Evolutionary conservation across 441 rosid species (phyloP).

Genomic region (Erodium moschatum): DNA sequence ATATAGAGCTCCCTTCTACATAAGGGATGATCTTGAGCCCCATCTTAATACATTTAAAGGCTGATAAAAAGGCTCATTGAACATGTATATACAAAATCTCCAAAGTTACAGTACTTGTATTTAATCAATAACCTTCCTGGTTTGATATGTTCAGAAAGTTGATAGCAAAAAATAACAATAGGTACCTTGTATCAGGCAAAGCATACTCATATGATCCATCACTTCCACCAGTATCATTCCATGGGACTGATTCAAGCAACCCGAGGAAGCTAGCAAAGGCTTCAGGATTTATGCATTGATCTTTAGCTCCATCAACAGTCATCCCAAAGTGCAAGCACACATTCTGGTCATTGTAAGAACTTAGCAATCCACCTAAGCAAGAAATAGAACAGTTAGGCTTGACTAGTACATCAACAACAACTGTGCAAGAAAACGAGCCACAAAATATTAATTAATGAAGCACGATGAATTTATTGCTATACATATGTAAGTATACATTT

Average conservation of each 20-base stretch:
- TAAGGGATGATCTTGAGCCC: too few species aligned
- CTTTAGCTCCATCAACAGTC: conserved; percentile 45
- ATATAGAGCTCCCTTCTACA: too few species aligned
- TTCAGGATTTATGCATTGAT: conserved; percentile 64
- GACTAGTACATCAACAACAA: not conserved
- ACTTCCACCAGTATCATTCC: conserved; percentile 54
- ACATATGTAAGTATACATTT: not conserved
- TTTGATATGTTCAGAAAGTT: conserved; percentile 10
- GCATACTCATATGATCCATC: conserved; percentile 47
- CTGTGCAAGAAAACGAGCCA: not conserved
- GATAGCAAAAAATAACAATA: conserved; percentile 16
- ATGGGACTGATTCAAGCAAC: conserved; percentile 79
- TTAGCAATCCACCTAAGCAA: conserved; percentile 40
- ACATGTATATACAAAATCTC: not conserved
- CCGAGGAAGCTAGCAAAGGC: conserved; percentile 72
- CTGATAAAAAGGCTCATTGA: not conserved
- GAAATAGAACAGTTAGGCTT: conserved; percentile 6
- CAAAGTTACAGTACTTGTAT: not conserved
- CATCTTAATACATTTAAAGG: too few species aligned
- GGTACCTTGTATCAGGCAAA: conserved; percentile 58
- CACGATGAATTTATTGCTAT: conserved; percentile 7
- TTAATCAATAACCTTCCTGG: conserved; percentile 9
- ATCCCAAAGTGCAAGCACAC: conserved; percentile 52
- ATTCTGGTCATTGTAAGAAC: conserved; percentile 38
- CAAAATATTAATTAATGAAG: conserved; percentile 3